Percentiles rank a stretch among this genome's conserved stretches.
Conservation (phyloP, 441 rosid species). For the Cnidoscolus chayamansa region DNA sequence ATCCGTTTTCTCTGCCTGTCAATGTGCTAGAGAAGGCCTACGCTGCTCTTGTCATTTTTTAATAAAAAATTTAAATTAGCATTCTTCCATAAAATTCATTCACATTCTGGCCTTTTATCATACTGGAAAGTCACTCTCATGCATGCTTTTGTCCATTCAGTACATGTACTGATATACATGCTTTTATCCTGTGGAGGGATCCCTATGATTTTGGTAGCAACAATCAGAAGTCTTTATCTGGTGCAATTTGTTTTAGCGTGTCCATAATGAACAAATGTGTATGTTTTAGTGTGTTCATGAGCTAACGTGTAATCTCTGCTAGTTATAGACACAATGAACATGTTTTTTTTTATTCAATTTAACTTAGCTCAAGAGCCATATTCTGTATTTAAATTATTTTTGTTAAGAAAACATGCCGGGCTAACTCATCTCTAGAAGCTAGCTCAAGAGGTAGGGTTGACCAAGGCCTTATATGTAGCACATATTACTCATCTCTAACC, state of each 20-base stretch:
- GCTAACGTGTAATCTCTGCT: no score
- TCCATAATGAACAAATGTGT: not conserved
- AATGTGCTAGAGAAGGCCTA: not conserved
- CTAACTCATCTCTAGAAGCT: no score
- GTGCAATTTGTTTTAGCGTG: not conserved
- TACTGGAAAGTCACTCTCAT: not conserved
- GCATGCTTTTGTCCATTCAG: not conserved
- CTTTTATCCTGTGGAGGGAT: not conserved
- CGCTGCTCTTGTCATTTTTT: no score
- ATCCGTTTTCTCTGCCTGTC: not conserved
- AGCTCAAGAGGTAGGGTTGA: no score
- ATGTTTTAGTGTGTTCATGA: not conserved
- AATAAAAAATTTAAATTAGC: not conserved
- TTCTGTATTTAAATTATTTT: no score
- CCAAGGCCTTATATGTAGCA: no score
- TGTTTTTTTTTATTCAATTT: no score
- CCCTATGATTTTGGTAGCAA: not conserved
- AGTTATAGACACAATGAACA: no score
- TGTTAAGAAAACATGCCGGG: no score
- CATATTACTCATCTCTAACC: no score
- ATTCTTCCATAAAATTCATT: not conserved
- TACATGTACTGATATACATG: not conserved
- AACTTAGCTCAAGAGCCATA: no score
- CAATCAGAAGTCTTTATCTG: not conserved
- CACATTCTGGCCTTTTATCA: not conserved